phyloP scores from a whole-genome alignment of 208 protist genomes.

The Spongospora subterranea region DNA sequence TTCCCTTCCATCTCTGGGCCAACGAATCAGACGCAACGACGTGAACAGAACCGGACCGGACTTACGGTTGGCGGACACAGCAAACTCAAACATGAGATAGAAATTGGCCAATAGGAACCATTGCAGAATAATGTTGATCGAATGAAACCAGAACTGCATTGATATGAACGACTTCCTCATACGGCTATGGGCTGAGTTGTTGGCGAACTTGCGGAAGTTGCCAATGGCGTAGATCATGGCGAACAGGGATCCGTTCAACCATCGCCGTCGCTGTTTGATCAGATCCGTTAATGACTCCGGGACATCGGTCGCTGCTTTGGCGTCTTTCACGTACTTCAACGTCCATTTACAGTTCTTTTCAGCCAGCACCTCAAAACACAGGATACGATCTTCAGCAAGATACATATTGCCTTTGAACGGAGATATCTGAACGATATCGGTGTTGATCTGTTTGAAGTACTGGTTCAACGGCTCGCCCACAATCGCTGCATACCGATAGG shows the following conservation, averaged over 20 bases:
- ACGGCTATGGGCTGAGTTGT: constrained; percentile 5
- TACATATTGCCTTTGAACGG: constrained; percentile 53
- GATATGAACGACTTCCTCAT: constrained; percentile 3
- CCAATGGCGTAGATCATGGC: constrained; percentile 42
- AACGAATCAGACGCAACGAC: neutral
- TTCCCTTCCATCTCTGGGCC: neutral
- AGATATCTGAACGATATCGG: neutral
- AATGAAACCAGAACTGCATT: neutral
- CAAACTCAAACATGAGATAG: constrained; percentile 55
- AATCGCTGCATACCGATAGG: constrained; percentile 57
- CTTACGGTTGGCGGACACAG: neutral
- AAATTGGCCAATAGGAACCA: constrained; percentile 48
- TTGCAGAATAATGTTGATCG: constrained; percentile 41
- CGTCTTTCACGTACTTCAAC: constrained; percentile 17
- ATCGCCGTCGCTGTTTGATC: constrained; percentile 50
- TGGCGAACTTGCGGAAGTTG: constrained; percentile 12
- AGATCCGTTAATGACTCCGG: constrained; percentile 34
- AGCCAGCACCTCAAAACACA: constrained; percentile 58
- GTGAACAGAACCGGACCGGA: neutral
- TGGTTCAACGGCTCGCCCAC: constrained; percentile 49
- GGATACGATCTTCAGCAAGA: constrained; percentile 51
- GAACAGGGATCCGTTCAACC: constrained; percentile 59
- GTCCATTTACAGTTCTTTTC: constrained; percentile 53
- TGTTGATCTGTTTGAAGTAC: constrained; percentile 57
- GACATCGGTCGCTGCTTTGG: constrained; percentile 55